Conservation (phyloP, 345 rosid species). For the Hypericum perforatum region DNA sequence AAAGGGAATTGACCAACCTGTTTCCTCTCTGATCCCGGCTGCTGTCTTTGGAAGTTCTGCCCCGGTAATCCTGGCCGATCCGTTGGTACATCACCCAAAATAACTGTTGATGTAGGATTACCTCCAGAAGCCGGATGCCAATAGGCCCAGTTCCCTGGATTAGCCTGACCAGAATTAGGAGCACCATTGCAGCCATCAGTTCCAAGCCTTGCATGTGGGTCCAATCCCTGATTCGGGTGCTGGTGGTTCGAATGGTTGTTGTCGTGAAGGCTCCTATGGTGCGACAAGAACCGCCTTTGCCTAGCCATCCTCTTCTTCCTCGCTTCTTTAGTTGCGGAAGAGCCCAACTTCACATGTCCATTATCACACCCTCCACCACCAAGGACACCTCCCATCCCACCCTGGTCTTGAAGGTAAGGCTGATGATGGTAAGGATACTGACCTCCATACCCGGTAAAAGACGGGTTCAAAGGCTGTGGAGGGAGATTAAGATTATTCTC, state of each 20-base stretch:
- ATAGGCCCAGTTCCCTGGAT: slow-evolving; percentile 51
- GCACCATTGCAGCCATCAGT: slow-evolving; percentile 17
- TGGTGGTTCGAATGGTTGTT: slow-evolving; percentile 32
- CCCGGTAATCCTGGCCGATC: slow-evolving; percentile 37
- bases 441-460: slow-evolving; percentile 44
- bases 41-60: slow-evolving; percentile 41
- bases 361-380: slow-evolving; percentile 19
- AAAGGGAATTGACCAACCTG: slow-evolving; percentile 33
- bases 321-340: slow-evolving; percentile 88
- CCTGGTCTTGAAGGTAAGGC: slow-evolving; percentile 13
- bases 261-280: slow-evolving; percentile 26
- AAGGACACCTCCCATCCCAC: background rate
- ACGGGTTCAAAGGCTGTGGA: slow-evolving; percentile 8
- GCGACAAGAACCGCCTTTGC: slow-evolving; percentile 65
- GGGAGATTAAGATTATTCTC: slow-evolving; percentile 29
- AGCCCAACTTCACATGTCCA: slow-evolving; percentile 41
- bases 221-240: slow-evolving; percentile 7
- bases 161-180: slow-evolving; percentile 13
- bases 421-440: slow-evolving; percentile 44
- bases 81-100: slow-evolving; percentile 17
- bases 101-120: slow-evolving; percentile 14
- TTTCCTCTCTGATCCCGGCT: slow-evolving; percentile 45
- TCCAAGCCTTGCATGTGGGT: slow-evolving; percentile 31
- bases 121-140: slow-evolving; percentile 35
- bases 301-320: slow-evolving; percentile 98